Percentiles rank a stretch among this genome's conserved stretches.
Conservation (phyloP, 176 grass and related monocot species). For the Neostapfia colusana region DNA sequence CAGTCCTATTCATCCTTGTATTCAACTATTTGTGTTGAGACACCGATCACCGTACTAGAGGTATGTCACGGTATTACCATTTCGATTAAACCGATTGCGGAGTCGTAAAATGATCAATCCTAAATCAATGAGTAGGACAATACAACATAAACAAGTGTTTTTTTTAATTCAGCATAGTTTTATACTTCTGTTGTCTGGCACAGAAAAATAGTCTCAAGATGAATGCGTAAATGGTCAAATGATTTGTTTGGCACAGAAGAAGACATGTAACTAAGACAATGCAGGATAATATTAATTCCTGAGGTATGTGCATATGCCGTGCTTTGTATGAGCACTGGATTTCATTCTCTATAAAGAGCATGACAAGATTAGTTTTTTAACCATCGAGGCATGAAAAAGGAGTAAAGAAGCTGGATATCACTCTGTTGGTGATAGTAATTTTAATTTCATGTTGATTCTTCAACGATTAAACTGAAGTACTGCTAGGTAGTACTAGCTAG, state of each 20-base stretch:
- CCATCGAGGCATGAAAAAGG: background rate
- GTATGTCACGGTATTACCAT: too few relatives aligned
- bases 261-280: background rate
- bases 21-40: too few relatives aligned
- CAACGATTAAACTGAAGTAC: too few relatives aligned
- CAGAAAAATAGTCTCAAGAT: background rate
- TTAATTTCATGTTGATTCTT: background rate
- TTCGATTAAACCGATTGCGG: too few relatives aligned
- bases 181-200: too few relatives aligned
- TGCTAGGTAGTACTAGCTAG: too few relatives aligned
- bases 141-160: background rate
- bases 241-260: background rate
- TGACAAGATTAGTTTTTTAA: background rate
- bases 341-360: background rate
- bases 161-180: background rate
- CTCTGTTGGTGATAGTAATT: background rate
- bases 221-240: background rate
- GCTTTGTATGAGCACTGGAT: too few relatives aligned
- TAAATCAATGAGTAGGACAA: background rate
- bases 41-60: too few relatives aligned
- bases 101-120: too few relatives aligned
- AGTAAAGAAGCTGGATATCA: background rate
- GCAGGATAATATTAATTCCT: background rate
- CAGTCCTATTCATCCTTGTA: too few relatives aligned
- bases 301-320: too few relatives aligned